Evolutionary conservation across 2,329 filamentous ascomycete genomes (phyloP), one percentile per base, ranked within the genome.

Genomic region (Diaporthe eres): DNA sequence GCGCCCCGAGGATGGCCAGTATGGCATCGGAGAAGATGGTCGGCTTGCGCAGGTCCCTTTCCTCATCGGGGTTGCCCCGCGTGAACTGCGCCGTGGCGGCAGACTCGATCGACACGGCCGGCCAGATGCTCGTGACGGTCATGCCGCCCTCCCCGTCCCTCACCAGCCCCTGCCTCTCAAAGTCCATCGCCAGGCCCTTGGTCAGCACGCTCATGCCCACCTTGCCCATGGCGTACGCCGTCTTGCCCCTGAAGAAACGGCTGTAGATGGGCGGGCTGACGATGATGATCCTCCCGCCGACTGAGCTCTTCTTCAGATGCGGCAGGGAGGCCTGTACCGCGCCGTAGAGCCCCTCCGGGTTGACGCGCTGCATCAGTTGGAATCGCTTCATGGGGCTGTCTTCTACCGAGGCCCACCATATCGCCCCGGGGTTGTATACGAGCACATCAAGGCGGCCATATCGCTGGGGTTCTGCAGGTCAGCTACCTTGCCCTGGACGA

Each of bases 181-280:
- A 94, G 80, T 97, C 95, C 93, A 97, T 95, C 0, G 93, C 94
- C 19, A 97, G 85, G 0, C 95, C 95, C 82, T 95, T 94, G 0
- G 93, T 95, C 60, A 97, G 82, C 4, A 96, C 93, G 80, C 91
- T 94, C 95, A 97, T 97, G 60, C 88, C 94, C 4, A 96, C 89
- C 82, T 97, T 97, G 2, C 92, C 92, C 84, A 92, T 88, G 3
- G 95, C 94, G 84, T 97, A 97, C 19, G 93, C 94, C 1, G 94
- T 94, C 88, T 97, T 97, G 15, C 95, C 95, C 31, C 94, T 86
- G 83, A 97, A 96, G 84, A 97, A 97, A 42, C 95, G 89, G 77
- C 91, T 94, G 84, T 97, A 97, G 75, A 97, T 96, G 2, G 95
- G 95, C 34, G 95, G 95, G 80, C 92, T 94, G 73, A 97, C 93